phyloP scores from a whole-genome alignment of 345 rosid species.

The Boechera retrofracta region DNA sequence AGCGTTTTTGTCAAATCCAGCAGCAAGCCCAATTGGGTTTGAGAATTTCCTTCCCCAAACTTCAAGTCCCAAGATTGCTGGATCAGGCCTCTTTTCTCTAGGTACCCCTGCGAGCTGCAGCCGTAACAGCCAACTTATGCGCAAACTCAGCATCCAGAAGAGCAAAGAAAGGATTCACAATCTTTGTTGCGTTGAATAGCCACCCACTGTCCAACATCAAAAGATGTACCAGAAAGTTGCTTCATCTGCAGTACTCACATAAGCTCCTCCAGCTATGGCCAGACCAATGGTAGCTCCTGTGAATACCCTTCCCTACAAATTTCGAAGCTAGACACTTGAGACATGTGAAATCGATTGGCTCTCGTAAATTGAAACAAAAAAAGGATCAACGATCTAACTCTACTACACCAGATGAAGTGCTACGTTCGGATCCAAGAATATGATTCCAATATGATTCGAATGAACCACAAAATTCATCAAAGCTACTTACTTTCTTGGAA shows the following conservation, averaged over 20 bases:
- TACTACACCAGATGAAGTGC: not conserved
- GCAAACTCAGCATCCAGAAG: conserved; percentile 95
- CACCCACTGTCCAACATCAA: conserved; percentile 72
- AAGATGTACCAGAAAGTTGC: conserved; percentile 89
- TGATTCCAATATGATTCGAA: conserved; percentile 26
- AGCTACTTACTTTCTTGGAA: conserved; percentile 62
- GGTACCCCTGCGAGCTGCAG: conserved; percentile 94
- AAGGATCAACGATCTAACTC: conserved; percentile 15
- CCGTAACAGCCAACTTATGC: conserved; percentile 84
- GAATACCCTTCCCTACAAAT: conserved; percentile 72
- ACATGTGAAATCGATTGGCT: not conserved
- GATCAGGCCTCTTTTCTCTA: conserved; percentile 92
- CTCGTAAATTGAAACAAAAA: not conserved
- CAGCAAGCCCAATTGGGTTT: conserved; percentile 95
- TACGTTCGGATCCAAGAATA: not conserved
- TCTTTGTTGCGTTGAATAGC: conserved; percentile 89
- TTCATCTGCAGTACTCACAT: conserved; percentile 64
- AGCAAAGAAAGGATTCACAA: conserved; percentile 94
- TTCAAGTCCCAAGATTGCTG: conserved; percentile 72
- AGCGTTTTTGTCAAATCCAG: conserved; percentile 99
- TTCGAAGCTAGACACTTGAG: conserved; percentile 19
- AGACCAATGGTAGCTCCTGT: conserved; percentile 87
- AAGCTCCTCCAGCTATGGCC: conserved; percentile 69
- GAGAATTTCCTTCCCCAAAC: conserved; percentile 99
- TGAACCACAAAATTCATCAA: conserved; percentile 1